These are phyloP conservation scores for Candida tetrigidarum DNA, from an alignment of 1,139 yeast species.

Conservation along the genomic window DNA sequence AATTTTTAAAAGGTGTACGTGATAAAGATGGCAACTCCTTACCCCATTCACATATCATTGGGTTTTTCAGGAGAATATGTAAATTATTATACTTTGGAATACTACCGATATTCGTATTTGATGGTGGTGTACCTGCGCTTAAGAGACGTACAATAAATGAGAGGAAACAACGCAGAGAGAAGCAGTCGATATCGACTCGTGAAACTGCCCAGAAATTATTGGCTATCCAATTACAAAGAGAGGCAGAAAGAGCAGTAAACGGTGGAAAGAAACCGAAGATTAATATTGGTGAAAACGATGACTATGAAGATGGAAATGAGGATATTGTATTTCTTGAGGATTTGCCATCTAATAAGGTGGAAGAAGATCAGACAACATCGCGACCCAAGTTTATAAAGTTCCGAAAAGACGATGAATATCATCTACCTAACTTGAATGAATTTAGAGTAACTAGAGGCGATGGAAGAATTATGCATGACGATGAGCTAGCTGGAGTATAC, in stretches of 20 bases:
- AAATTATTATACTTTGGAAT: slow-evolving; percentile 89
- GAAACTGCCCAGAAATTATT: slow-evolving; percentile 81
- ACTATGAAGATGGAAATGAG: slow-evolving; percentile 20
- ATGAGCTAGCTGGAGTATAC: slow-evolving; percentile 64
- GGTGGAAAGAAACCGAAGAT: slow-evolving; percentile 5
- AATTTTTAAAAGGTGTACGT: slow-evolving; percentile 92
- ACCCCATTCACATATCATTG: slow-evolving; percentile 84
- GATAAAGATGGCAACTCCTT: slow-evolving; percentile 82
- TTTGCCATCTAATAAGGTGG: slow-evolving; percentile 30
- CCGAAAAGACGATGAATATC: slow-evolving; percentile 73
- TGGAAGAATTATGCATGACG: slow-evolving; percentile 70
- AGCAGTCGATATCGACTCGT: slow-evolving; percentile 68
- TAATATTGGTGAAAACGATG: slow-evolving; percentile 4
- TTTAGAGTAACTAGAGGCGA: slow-evolving; percentile 53
- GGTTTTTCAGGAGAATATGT: slow-evolving; percentile 93
- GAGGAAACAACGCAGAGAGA: slow-evolving; percentile 75
- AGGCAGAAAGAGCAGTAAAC: slow-evolving; percentile 33
- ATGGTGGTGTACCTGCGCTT: slow-evolving; percentile 93
- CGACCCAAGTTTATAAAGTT: slow-evolving; percentile 22
- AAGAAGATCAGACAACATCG: slow-evolving; percentile 7
- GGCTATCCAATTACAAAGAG: slow-evolving; percentile 76
- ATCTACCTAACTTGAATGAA: slow-evolving; percentile 66
- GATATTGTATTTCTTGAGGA: slow-evolving; percentile 43
- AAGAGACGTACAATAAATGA: slow-evolving; percentile 76
- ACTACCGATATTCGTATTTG: slow-evolving; percentile 92